These are phyloP conservation scores for Phytophthora chlamydospora DNA, from an alignment of 352 stramenopile genomes.

Conservation along the genomic window DNA sequence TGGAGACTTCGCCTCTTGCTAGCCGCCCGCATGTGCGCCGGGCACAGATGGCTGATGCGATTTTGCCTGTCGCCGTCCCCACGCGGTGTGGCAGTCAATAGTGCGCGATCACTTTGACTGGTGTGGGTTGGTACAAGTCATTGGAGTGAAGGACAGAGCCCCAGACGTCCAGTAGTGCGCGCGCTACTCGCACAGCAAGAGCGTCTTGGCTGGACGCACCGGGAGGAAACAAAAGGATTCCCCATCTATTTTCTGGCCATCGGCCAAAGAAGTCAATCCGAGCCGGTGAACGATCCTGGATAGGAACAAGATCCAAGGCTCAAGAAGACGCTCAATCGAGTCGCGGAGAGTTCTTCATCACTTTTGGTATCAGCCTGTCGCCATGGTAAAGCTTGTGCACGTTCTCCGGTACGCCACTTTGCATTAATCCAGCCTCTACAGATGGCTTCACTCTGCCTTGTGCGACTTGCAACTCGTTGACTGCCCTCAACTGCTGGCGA, in stretches of 20 bases:
- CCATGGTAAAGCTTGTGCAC: too few relatives aligned
- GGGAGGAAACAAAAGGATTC: slow-evolving; percentile 14
- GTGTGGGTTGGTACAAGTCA: background rate
- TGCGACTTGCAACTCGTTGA: too few relatives aligned
- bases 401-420: background rate
- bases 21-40: slow-evolving; percentile 10
- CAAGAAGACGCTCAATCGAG: background rate
- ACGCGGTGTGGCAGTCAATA: background rate
- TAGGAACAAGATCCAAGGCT: too few relatives aligned
- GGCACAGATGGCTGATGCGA: slow-evolving; percentile 25
- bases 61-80: slow-evolving; percentile 23
- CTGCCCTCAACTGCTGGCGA: too few relatives aligned
- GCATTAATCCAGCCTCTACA: slow-evolving; percentile 5
- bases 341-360: background rate
- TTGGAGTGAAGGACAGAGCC: too few relatives aligned
- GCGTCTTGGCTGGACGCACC: slow-evolving; percentile 13
- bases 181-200: background rate
- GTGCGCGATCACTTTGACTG: slow-evolving; percentile 7
- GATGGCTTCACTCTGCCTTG: slow-evolving; percentile 1
- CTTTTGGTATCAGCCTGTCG: background rate
- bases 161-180: slow-evolving; percentile 7
- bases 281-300: background rate
- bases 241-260: slow-evolving; percentile 30
- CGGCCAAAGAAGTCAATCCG: slow-evolving; percentile 7
- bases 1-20: slow-evolving; percentile 21